Percentiles rank a stretch among this genome's conserved stretches.
Conservation (phyloP, 169 alveolate genomes). For the Cryptosporidium parvum region DNA sequence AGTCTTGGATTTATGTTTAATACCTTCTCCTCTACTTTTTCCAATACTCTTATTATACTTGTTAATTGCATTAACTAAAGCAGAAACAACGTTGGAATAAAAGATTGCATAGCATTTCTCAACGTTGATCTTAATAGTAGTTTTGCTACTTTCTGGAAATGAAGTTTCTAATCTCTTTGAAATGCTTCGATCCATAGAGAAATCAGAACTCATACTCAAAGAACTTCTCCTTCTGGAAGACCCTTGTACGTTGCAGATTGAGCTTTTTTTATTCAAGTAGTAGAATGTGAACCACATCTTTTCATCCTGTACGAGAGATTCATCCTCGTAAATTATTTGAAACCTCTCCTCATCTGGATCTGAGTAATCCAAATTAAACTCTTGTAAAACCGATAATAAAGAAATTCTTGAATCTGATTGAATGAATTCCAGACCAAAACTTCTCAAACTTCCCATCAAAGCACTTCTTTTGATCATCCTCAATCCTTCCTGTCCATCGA, state of each 20-base stretch:
- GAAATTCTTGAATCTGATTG: conserved; percentile 64
- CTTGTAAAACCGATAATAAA: conserved; percentile 31
- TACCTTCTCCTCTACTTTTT: not conserved
- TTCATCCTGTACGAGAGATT: not conserved
- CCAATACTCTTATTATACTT: conserved; percentile 21
- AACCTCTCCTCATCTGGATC: conserved; percentile 2
- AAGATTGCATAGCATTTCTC: conserved; percentile 59
- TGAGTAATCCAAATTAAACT: conserved; percentile 53
- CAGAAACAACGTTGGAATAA: conserved; percentile 44
- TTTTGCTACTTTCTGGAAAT: conserved; percentile 14
- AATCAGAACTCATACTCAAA: conserved; percentile 40
- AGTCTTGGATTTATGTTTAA: not conserved
- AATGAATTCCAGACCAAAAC: conserved; percentile 53
- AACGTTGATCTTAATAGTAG: conserved; percentile 32
- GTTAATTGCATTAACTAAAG: conserved; percentile 9
- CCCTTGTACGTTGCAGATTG: conserved; percentile 26
- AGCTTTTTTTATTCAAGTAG: conserved; percentile 10
- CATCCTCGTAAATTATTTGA: conserved; percentile 58
- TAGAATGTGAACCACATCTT: conserved; percentile 63
- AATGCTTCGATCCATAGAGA: conserved; percentile 29
- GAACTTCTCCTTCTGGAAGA: conserved; percentile 41
- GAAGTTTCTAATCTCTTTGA: conserved; percentile 12
- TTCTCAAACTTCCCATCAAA: conserved; percentile 33
- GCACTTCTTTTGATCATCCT: not conserved
- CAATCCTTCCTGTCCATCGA: not conserved